A percentile compares a stretch with the other conserved stretches of the same genome.
Evolutionary conservation across 208 protist genomes (phyloP).

Genomic region (Leishmania turanica): DNA sequence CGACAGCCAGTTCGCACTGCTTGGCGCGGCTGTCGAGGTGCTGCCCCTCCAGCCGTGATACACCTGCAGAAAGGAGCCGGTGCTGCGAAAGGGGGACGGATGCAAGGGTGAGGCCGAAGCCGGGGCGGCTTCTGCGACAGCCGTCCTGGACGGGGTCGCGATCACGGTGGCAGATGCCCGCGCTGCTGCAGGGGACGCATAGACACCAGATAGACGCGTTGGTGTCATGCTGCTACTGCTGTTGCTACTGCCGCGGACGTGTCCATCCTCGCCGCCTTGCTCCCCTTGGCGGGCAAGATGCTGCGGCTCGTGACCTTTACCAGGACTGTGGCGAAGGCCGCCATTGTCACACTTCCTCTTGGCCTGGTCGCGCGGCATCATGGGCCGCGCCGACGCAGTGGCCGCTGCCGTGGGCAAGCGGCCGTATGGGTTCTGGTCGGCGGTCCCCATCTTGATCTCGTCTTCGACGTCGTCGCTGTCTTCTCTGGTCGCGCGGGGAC

Average conservation of each 20-base stretch:
- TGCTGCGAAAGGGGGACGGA: slow-evolving; percentile 21
- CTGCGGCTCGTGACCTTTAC: neutral
- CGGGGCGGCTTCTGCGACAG: neutral
- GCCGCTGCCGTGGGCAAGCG: neutral
- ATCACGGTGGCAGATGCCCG: neutral
- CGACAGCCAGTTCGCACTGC: slow-evolving; percentile 5
- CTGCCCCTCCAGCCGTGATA: slow-evolving; percentile 3
- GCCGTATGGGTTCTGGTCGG: neutral
- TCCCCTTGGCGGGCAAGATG: neutral
- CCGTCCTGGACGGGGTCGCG: neutral
- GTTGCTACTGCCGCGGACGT: slow-evolving; percentile 1
- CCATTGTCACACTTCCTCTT: neutral
- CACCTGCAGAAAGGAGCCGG: slow-evolving; percentile 23
- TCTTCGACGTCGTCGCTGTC: neutral
- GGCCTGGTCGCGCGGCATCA: neutral
- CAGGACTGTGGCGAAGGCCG: neutral
- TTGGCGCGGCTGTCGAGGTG: neutral
- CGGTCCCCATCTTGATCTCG: neutral
- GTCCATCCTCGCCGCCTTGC: neutral
- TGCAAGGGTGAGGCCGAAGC: neutral
- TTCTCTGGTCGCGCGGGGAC: neutral
- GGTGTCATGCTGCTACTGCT: slow-evolving; percentile 10
- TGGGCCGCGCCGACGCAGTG: neutral
- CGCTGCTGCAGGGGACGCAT: neutral
- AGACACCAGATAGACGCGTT: slow-evolving; percentile 8